A percentile compares a stretch with the other conserved stretches of the same genome.
Evolutionary conservation across 768 basidiomycete genomes (phyloP).

Genomic region (Tubosaeta sp.): DNA sequence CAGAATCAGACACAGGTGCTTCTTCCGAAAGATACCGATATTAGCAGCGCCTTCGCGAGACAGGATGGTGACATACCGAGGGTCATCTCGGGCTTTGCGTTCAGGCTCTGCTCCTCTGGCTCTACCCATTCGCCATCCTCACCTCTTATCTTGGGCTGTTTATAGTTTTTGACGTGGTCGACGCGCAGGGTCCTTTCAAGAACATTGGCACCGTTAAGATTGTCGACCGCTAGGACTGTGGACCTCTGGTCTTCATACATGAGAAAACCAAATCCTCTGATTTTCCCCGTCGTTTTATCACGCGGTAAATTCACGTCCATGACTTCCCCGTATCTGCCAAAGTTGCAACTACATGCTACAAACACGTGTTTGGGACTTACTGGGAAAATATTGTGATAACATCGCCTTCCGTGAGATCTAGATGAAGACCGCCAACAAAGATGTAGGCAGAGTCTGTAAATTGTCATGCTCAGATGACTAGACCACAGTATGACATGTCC

Average conservation of each 20-base stretch:
- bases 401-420: slow-evolving; percentile 94
- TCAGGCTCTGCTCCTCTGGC: slow-evolving; percentile 78
- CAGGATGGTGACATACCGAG: slow-evolving; percentile 42
- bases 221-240: slow-evolving; percentile 95
- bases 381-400: slow-evolving; percentile 97
- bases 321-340: slow-evolving; percentile 86
- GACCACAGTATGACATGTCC: neutral
- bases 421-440: slow-evolving; percentile 84
- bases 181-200: slow-evolving; percentile 85
- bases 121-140: slow-evolving; percentile 86
- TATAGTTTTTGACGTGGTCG: slow-evolving; percentile 90
- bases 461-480: slow-evolving; percentile 2
- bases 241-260: slow-evolving; percentile 99
- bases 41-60: slow-evolving; percentile 1
- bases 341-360: neutral
- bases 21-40: slow-evolving; percentile 38
- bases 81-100: slow-evolving; percentile 75
- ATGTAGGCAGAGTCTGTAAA: slow-evolving; percentile 86
- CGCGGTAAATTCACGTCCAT: slow-evolving; percentile 94
- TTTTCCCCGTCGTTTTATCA: slow-evolving; percentile 89
- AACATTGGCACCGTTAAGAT: slow-evolving; percentile 92
- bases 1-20: slow-evolving; percentile 58
- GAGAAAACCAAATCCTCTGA: slow-evolving; percentile 89
- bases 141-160: slow-evolving; percentile 74
- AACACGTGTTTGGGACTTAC: slow-evolving; percentile 44